phyloP scores from a whole-genome alignment of 495 filamentous ascomycete species.

The Lepraria neglecta region DNA sequence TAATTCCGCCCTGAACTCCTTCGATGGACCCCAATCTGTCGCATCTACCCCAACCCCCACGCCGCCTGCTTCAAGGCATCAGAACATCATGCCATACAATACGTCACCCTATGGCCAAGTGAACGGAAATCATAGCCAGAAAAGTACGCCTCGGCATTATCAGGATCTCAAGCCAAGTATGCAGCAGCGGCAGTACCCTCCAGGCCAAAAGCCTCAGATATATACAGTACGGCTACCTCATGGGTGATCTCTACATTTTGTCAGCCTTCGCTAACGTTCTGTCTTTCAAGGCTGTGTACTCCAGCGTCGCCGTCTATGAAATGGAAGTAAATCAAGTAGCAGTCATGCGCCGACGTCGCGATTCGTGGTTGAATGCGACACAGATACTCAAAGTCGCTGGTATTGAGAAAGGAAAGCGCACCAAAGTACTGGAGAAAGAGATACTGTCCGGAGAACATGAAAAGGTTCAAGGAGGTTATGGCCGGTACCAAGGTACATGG shows the following conservation, averaged over 20 bases:
- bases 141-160: conserved; percentile 40
- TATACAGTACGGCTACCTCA: conserved; percentile 57
- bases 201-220: conserved; percentile 62
- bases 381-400: conserved; percentile 95
- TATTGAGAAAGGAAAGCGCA: conserved; percentile 92
- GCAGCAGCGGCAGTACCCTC: conserved; percentile 43
- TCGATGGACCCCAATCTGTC: conserved; percentile 47
- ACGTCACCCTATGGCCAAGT: conserved; percentile 37
- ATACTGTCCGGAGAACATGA: conserved; percentile 93
- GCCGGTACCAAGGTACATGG: conserved; percentile 98
- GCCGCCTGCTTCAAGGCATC: conserved; percentile 44
- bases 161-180: conserved; percentile 46
- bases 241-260: conserved; percentile 18
- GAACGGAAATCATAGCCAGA: conserved; percentile 34
- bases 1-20: conserved; percentile 44
- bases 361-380: conserved; percentile 91
- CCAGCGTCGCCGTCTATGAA: conserved; percentile 90
- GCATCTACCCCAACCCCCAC: conserved; percentile 51
- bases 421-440: conserved; percentile 96
- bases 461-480: conserved; percentile 97
- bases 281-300: conserved; percentile 72
- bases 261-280: conserved; percentile 5
- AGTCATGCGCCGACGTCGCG: conserved; percentile 87
- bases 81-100: conserved; percentile 41
- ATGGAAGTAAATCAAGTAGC: conserved; percentile 90